These are phyloP conservation scores for Lipomyces kockii DNA, from an alignment of 805 yeast genomes.

Conservation along the genomic window DNA sequence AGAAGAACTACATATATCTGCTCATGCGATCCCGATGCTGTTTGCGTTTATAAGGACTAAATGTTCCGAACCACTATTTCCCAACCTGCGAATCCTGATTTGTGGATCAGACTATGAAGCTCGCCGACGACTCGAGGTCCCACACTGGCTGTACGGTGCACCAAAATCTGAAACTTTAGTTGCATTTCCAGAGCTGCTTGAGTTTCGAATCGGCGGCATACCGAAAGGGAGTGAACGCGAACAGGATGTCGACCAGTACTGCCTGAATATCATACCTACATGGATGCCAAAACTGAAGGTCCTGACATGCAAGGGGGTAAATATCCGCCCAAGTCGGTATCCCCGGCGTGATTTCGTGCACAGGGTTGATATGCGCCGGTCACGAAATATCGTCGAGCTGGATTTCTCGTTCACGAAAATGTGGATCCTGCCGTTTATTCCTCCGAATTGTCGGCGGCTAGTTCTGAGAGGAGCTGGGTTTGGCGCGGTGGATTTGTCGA, in stretches of 20 bases:
- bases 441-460: constrained; percentile 21
- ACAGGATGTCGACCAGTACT: constrained; percentile 30
- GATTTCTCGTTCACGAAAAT: constrained; percentile 24
- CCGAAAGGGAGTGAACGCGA: constrained; percentile 12
- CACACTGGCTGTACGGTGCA: constrained; percentile 29
- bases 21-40: constrained; percentile 27
- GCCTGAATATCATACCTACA: constrained; percentile 21
- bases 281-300: constrained; percentile 33
- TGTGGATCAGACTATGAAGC: constrained; percentile 29
- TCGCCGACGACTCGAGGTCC: constrained; percentile 23
- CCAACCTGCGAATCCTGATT: constrained; percentile 18
- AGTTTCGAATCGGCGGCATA: constrained; percentile 18
- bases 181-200: constrained; percentile 28
- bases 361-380: constrained; percentile 22
- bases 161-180: constrained; percentile 9
- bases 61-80: constrained; percentile 16
- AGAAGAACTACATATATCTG: constrained; percentile 24
- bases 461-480: constrained; percentile 23
- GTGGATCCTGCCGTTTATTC: constrained; percentile 30
- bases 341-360: constrained; percentile 27
- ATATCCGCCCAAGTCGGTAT: constrained; percentile 22
- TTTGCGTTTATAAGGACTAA: constrained; percentile 28
- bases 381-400: constrained; percentile 10
- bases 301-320: constrained; percentile 22
- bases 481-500: constrained; percentile 27